phyloP scores from a whole-genome alignment of 371 early-diverging fungal species.

The Coemansia sp. region DNA sequence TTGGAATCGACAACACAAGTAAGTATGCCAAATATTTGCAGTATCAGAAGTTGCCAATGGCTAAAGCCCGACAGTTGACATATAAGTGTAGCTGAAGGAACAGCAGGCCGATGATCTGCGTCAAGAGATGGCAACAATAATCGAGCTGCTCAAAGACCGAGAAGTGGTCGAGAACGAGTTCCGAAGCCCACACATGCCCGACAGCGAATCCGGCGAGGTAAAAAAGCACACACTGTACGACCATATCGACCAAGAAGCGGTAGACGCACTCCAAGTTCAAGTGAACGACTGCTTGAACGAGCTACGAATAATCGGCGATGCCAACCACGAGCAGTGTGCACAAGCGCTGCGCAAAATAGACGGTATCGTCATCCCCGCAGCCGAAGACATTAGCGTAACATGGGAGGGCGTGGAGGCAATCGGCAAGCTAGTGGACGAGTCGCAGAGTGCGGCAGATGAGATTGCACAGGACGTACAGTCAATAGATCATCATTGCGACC shows the following conservation, averaged over 20 bases:
- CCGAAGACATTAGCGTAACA: constrained; percentile 46
- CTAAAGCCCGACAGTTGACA: not conserved
- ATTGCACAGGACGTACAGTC: constrained; percentile 39
- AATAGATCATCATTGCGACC: constrained; percentile 43
- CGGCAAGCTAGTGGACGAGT: constrained; percentile 28
- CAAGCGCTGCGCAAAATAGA: constrained; percentile 11
- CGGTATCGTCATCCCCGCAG: constrained; percentile 12
- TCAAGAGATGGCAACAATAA: constrained; percentile 38
- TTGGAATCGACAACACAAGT: constrained; percentile 16
- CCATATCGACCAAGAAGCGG: constrained; percentile 49
- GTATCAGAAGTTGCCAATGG: too few species aligned
- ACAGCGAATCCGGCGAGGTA: not conserved
- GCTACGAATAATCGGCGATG: constrained; percentile 12
- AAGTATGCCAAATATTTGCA: not conserved
- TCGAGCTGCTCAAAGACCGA: constrained; percentile 39
- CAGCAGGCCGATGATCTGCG: constrained; percentile 35
- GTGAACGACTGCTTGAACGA: constrained; percentile 17
- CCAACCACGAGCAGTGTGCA: constrained; percentile 12
- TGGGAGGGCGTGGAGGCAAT: constrained; percentile 39
- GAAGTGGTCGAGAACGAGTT: constrained; percentile 44
- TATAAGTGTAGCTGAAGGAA: constrained; percentile 9
- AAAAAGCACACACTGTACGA: constrained; percentile 45
- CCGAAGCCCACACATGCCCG: constrained; percentile 18
- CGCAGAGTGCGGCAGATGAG: constrained; percentile 22
- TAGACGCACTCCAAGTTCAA: constrained; percentile 18